phyloP scores from a whole-genome alignment of 2,329 filamentous ascomycete species.

The Penicillium sp. region DNA sequence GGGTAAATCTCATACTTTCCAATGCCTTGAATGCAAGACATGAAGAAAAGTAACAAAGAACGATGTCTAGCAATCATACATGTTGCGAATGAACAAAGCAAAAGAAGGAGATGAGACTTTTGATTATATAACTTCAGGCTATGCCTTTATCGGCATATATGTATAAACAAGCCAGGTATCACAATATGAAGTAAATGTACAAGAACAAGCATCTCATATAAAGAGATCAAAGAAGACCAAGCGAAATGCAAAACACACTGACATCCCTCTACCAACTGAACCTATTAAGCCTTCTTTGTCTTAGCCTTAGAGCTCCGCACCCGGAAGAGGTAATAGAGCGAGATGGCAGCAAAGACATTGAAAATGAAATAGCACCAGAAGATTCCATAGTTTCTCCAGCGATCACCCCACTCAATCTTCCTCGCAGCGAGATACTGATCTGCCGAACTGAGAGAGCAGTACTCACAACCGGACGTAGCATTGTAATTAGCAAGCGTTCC shows the following conservation, averaged over 20 bases:
- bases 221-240: neutral
- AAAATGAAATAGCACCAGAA: conserved; percentile 60
- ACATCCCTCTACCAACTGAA: no score
- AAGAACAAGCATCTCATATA: neutral
- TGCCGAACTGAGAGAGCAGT: conserved; percentile 33
- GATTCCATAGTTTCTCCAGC: conserved; percentile 68
- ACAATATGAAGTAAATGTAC: neutral
- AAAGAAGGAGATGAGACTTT: neutral
- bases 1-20: no score
- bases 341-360: conserved; percentile 55
- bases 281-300: conserved; percentile 8
- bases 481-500: conserved; percentile 55
- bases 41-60: neutral
- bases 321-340: conserved; percentile 51
- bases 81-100: neutral
- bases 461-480: conserved; percentile 55
- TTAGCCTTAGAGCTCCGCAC: conserved; percentile 39
- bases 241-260: neutral
- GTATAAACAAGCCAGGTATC: neutral
- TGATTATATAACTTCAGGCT: neutral
- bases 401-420: conserved; percentile 53
- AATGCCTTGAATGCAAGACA: neutral
- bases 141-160: neutral
- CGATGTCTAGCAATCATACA: neutral
- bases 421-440: conserved; percentile 45